Percentiles rank a stretch among this genome's conserved stretches.
These are phyloP conservation scores for Ogataea dorogensis DNA, from an alignment of 805 yeast species.

Conservation along the genomic window DNA sequence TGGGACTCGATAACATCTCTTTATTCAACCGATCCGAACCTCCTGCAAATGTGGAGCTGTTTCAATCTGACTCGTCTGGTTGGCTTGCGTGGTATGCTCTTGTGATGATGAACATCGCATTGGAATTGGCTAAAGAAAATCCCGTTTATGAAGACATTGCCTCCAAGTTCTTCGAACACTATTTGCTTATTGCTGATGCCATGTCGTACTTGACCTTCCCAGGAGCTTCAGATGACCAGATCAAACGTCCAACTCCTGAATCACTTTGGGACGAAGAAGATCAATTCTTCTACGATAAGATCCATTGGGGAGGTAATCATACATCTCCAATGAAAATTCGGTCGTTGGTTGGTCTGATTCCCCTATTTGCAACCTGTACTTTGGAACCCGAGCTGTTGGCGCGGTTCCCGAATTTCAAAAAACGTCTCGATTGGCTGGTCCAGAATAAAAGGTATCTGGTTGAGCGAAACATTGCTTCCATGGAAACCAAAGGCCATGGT, in stretches of 20 bases:
- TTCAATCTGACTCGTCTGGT: constrained; percentile 95
- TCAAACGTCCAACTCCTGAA: constrained; percentile 42
- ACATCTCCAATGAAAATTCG: constrained; percentile 77
- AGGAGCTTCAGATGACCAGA: constrained; percentile 36
- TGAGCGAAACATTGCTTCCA: constrained; percentile 80
- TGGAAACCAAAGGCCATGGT: constrained; percentile 75
- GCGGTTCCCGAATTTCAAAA: constrained; percentile 77
- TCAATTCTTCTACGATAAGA: constrained; percentile 87
- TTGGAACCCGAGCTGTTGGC: constrained; percentile 80
- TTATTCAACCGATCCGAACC: constrained; percentile 91
- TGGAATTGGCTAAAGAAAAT: constrained; percentile 82
- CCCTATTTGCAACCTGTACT: constrained; percentile 84
- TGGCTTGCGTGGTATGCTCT: constrained; percentile 95
- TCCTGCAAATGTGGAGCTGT: constrained; percentile 87
- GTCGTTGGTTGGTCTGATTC: constrained; percentile 88
- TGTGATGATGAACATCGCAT: constrained; percentile 88
- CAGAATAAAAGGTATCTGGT: constrained; percentile 67
- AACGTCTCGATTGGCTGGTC: constrained; percentile 80
- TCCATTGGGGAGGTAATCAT: constrained; percentile 70
- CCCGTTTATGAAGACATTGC: constrained; percentile 92
- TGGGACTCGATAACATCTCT: constrained; percentile 91
- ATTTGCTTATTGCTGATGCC: constrained; percentile 87
- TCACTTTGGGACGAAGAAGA: constrained; percentile 90
- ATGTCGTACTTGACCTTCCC: constrained; percentile 61
- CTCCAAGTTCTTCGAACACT: constrained; percentile 91